A percentile compares a stretch with the other conserved stretches of the same genome.
Evolutionary conservation across 2,329 filamentous ascomycete species (phyloP).

Genomic region (Phoma herbarum): DNA sequence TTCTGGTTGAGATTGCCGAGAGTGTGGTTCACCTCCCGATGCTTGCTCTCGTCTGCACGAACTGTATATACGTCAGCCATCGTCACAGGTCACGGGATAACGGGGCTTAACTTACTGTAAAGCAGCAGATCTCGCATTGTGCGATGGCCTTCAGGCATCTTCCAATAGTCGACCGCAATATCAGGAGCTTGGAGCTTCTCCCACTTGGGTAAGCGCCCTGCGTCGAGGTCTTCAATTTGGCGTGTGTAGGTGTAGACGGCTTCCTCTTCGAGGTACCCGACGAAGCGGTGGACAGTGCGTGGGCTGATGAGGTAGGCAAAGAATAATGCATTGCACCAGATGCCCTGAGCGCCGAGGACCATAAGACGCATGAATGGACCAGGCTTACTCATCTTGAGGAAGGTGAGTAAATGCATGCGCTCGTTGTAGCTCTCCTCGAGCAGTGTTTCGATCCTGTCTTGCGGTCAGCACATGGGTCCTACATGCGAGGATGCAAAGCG

Average conservation of each 20-base stretch:
- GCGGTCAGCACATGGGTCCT: conserved; percentile 16
- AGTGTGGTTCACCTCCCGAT: conserved; percentile 96
- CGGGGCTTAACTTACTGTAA: conserved; percentile 70
- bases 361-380: conserved; percentile 91
- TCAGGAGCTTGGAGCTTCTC: conserved; percentile 80
- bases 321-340: conserved; percentile 97
- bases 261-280: conserved; percentile 97
- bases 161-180: conserved; percentile 91
- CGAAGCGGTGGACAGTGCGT: conserved; percentile 90
- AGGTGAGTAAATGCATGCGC: conserved; percentile 90
- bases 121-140: conserved; percentile 87
- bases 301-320: conserved; percentile 86
- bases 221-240: conserved; percentile 85
- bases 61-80: conserved; percentile 28
- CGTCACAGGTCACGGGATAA: not conserved
- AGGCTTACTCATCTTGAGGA: conserved; percentile 88
- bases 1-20: conserved; percentile 86
- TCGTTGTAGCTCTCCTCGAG: conserved; percentile 93
- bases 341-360: conserved; percentile 88
- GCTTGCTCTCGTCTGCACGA: conserved; percentile 57
- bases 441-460: conserved; percentile 83
- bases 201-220: conserved; percentile 86
- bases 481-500: not conserved
- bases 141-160: conserved; percentile 83
- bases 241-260: conserved; percentile 95